Evolutionary conservation across 345 rosid genomes (phyloP).

Genomic region (Camelina hispida): DNA sequence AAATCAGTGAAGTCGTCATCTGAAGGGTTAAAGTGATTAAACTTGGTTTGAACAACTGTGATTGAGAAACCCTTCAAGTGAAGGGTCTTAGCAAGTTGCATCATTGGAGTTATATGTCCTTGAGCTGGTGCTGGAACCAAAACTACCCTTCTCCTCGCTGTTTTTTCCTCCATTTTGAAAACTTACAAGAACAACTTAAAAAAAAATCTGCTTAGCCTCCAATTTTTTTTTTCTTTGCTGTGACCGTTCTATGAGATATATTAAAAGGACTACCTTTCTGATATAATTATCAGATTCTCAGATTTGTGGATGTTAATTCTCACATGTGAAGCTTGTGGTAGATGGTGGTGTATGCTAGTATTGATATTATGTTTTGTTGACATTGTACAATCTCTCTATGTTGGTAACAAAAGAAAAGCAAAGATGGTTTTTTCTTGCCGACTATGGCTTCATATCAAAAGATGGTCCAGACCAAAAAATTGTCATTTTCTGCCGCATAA

Average conservation of each 20-base stretch:
- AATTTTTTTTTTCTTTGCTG: background rate
- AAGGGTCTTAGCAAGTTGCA: constrained; percentile 58
- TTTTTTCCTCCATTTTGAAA: constrained; percentile 24
- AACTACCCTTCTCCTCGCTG: background rate
- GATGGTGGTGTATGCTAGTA: no score
- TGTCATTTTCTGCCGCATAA: background rate
- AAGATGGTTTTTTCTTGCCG: constrained; percentile 8
- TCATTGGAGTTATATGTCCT: constrained; percentile 69
- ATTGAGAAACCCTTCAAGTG: constrained; percentile 45
- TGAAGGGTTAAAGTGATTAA: constrained; percentile 7
- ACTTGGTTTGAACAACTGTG: constrained; percentile 31
- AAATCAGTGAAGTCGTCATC: constrained; percentile 12
- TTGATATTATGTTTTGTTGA: background rate
- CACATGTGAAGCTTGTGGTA: no score
- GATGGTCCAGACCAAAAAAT: background rate
- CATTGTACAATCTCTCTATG: constrained; percentile 10
- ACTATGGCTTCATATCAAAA: background rate
- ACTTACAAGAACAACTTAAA: background rate
- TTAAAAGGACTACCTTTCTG: background rate
- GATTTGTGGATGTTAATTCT: background rate
- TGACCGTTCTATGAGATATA: background rate
- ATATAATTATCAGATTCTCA: background rate
- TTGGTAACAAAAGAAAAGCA: constrained; percentile 10
- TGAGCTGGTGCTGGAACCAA: constrained; percentile 60
- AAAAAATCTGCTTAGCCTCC: background rate